Evolutionary conservation across 345 rosid species (phyloP).

Genomic region (Eucalyptus victrix): DNA sequence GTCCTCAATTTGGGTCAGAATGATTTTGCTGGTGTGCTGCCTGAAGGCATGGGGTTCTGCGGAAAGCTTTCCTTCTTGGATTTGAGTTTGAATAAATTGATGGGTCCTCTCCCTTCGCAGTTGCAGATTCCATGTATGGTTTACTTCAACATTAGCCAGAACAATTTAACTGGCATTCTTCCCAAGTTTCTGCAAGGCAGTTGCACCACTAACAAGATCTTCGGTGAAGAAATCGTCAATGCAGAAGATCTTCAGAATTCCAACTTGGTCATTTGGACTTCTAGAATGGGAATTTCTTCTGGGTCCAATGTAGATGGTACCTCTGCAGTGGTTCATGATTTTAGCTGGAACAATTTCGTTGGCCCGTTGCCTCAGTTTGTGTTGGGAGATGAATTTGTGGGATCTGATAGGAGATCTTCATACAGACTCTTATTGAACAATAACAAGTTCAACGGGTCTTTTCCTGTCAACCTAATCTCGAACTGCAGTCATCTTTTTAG

Average conservation of each 20-base stretch:
- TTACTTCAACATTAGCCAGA: conserved; percentile 42
- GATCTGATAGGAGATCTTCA: neutral
- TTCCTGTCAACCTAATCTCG: conserved; percentile 13
- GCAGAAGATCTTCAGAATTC: conserved; percentile 11
- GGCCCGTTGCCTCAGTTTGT: conserved; percentile 37
- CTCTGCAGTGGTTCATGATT: conserved; percentile 30
- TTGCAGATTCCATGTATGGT: conserved; percentile 47
- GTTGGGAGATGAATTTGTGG: conserved; percentile 19
- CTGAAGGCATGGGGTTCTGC: conserved; percentile 24
- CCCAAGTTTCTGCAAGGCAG: conserved; percentile 15
- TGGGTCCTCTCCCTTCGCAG: conserved; percentile 26
- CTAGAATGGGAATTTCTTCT: conserved; percentile 2
- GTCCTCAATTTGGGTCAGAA: conserved; percentile 47
- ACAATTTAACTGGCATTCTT: conserved; percentile 35
- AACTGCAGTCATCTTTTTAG: conserved; percentile 21
- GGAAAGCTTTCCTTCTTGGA: conserved; percentile 47
- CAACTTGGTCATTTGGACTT: conserved; percentile 16
- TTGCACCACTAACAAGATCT: conserved; percentile 10
- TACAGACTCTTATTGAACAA: conserved; percentile 39
- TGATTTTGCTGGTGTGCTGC: conserved; percentile 18
- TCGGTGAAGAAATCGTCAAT: neutral
- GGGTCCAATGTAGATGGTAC: neutral
- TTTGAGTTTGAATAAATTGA: conserved; percentile 42
- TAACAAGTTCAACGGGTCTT: conserved; percentile 32
- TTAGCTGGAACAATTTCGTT: conserved; percentile 39